These are phyloP conservation scores for Chiua virens DNA, from an alignment of 768 basidiomycete genomes.

Conservation along the genomic window DNA sequence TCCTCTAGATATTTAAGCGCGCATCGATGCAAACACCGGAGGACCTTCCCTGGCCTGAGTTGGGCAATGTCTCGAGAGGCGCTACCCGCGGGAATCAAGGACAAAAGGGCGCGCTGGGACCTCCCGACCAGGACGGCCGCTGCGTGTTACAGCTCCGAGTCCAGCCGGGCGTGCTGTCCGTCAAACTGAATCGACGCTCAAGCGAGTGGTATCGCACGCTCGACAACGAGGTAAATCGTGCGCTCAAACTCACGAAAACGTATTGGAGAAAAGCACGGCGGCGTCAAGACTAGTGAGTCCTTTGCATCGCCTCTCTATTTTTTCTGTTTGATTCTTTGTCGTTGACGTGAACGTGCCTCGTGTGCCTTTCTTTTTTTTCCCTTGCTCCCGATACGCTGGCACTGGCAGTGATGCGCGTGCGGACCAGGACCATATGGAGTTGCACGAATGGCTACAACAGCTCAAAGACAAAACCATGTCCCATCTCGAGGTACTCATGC, in stretches of 20 bases:
- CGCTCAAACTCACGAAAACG: constrained; percentile 81
- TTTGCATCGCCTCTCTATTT: neutral
- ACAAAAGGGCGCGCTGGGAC: constrained; percentile 75
- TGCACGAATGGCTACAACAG: constrained; percentile 86
- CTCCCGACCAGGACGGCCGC: constrained; percentile 73
- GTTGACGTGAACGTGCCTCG: constrained; percentile 6
- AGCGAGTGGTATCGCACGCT: constrained; percentile 83
- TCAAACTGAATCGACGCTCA: constrained; percentile 69
- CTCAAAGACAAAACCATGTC: constrained; percentile 89
- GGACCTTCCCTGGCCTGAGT: constrained; percentile 85
- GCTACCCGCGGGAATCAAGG: constrained; percentile 86
- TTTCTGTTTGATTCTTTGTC: neutral
- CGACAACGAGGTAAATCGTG: constrained; percentile 75
- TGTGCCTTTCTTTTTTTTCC: neutral
- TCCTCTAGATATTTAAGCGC: constrained; percentile 1
- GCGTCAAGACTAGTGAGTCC: constrained; percentile 64
- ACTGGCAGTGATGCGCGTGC: constrained; percentile 59
- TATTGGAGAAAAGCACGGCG: constrained; percentile 83
- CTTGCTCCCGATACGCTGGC: too few species aligned
- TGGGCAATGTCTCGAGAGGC: constrained; percentile 81
- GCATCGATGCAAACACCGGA: constrained; percentile 48
- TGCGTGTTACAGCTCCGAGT: constrained; percentile 77
- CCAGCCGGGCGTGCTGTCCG: constrained; percentile 79
- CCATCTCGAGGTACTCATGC: constrained; percentile 82
- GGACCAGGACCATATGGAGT: constrained; percentile 87